Evolutionary conservation across 768 basidiomycete species (phyloP).

Genomic region (Chalciporus chontae): DNA sequence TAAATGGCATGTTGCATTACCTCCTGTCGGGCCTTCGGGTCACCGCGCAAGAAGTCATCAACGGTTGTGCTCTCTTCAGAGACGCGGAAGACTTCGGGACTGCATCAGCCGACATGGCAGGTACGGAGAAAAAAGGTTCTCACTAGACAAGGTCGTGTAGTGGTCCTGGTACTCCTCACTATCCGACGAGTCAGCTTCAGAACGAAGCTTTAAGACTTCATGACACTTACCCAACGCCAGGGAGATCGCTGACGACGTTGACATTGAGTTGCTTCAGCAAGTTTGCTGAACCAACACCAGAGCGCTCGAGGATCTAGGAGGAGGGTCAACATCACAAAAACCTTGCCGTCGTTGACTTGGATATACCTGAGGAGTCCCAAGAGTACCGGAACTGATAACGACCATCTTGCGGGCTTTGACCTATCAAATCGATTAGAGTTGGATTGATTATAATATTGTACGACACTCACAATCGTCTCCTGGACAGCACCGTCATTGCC

Average conservation of each 20-base stretch:
- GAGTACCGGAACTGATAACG: conserved; percentile 61
- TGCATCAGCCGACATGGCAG: background rate
- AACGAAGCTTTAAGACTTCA: background rate
- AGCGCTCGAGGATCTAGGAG: conserved; percentile 61
- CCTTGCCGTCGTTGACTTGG: background rate
- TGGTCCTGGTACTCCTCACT: conserved; percentile 75
- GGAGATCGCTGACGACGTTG: conserved; percentile 64
- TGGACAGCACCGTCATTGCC: conserved; percentile 45
- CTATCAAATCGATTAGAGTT: conserved; percentile 8
- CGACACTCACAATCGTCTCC: conserved; percentile 50
- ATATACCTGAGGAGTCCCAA: conserved; percentile 56
- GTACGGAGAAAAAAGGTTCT: conserved; percentile 8
- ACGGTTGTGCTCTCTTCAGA: conserved; percentile 60
- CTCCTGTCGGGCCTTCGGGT: conserved; percentile 54
- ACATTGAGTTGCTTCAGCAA: conserved; percentile 55
- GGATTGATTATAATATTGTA: background rate
- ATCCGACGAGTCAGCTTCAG: conserved; percentile 5
- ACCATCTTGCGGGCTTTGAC: conserved; percentile 63
- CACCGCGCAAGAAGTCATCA: conserved; percentile 70
- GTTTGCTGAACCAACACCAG: conserved; percentile 57
- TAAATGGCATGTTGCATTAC: conserved; percentile 22
- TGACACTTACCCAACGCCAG: conserved; percentile 57
- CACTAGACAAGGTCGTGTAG: conserved; percentile 65
- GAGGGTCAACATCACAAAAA: background rate
- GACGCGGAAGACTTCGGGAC: conserved; percentile 55